Percentiles rank a stretch among this genome's conserved stretches.
phyloP scores from a whole-genome alignment of 208 protist species.

The Kentomonas sorsogonicus region DNA sequence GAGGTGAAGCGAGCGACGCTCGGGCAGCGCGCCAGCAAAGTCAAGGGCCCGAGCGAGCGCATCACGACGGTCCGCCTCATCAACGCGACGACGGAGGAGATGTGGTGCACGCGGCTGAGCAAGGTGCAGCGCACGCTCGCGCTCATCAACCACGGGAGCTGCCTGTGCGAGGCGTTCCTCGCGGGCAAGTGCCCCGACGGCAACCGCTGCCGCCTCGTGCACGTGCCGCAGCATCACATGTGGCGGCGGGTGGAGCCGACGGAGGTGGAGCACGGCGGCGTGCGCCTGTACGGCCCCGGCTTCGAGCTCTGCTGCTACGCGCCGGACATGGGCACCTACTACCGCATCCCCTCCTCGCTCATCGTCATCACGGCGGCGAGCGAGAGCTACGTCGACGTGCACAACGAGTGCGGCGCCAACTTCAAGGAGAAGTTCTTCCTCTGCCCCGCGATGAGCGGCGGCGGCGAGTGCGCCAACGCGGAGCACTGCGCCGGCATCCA shows the following conservation, averaged over 20 bases:
- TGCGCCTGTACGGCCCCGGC: constrained; percentile 39
- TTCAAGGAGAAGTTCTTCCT: constrained; percentile 76
- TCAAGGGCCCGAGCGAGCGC: too few relatives aligned
- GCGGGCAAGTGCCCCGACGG: constrained; percentile 41
- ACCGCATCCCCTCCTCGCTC: constrained; percentile 62
- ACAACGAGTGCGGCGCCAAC: constrained; percentile 76
- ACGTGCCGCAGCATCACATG: constrained; percentile 64
- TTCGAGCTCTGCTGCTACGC: constrained; percentile 74
- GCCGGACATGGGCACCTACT: constrained; percentile 58
- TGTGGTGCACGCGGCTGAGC: constrained; percentile 50
- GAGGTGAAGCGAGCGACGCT: too few relatives aligned
- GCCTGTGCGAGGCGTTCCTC: constrained; percentile 66
- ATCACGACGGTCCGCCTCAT: constrained; percentile 51
- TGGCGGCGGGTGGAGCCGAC: constrained; percentile 53
- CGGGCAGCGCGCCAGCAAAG: too few relatives aligned
- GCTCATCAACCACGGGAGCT: constrained; percentile 27
- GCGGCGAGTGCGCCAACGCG: constrained; percentile 39
- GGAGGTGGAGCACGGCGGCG: constrained; percentile 17
- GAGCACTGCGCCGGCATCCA: constrained; percentile 54
- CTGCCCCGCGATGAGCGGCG: constrained; percentile 31
- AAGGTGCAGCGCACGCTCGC: constrained; percentile 38
- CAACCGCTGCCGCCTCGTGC: constrained; percentile 42
- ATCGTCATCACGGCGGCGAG: constrained; percentile 56
- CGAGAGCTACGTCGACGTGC: constrained; percentile 56
- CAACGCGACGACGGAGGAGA: constrained; percentile 23